These are phyloP conservation scores for Forsythia suspensa DNA, from an alignment of 257 asterid species.

Conservation along the genomic window DNA sequence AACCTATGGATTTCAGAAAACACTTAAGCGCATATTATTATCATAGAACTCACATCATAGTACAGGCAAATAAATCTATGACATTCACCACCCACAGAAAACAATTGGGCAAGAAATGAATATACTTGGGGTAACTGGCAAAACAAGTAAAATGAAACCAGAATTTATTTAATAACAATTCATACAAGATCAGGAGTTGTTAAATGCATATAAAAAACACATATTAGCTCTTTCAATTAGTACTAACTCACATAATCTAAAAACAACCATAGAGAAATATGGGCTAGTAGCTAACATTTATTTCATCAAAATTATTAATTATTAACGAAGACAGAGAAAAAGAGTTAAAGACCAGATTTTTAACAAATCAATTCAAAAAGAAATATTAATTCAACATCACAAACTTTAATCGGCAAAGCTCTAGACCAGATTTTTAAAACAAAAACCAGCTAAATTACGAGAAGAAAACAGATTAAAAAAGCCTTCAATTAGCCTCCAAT, in stretches of 20 bases:
- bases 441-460: background rate
- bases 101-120: background rate
- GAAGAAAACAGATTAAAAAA: background rate
- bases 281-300: background rate
- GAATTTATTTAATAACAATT: background rate
- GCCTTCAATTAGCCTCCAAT: background rate
- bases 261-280: background rate
- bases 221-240: background rate
- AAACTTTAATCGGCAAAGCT: background rate
- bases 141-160: background rate
- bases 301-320: background rate
- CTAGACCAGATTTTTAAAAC: background rate
- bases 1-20: background rate
- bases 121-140: background rate
- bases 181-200: background rate
- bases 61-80: background rate
- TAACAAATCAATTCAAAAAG: conserved; percentile 11
- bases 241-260: background rate
- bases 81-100: background rate
- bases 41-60: background rate
- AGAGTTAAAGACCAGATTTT: background rate
- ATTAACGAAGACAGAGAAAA: too few species aligned
- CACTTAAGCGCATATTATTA: background rate
- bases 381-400: conserved; percentile 1
- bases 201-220: background rate